Base-by-base conservation (phyloP, 2,329 filamentous ascomycete genomes). In the Aspergillus neoniger region DNA sequence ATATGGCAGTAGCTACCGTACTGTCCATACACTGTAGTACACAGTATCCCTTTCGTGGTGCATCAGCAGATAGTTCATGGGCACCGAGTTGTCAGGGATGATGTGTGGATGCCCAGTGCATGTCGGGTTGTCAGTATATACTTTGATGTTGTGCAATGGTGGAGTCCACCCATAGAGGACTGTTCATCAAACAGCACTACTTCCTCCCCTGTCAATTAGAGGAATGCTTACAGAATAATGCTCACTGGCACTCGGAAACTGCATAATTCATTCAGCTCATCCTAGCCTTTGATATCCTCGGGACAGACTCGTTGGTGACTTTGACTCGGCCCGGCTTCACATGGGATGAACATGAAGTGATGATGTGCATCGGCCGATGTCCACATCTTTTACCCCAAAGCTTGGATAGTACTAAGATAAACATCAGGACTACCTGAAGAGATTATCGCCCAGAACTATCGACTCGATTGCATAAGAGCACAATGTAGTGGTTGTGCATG, bases 401-500 rank as follows among this genome's bases (percentile, higher is more conserved):
- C 41, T 21, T 21, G 21, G 21, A 21, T 12, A 19, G 5, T 36
- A 21, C 12, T 23, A 15, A 44, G 4, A 23, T 36, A 36, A 30
- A 30, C 10, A 30, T 30, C 12, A 5, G 32, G 12, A 5, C 41
- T 23, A 23, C 10, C 12, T 6, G 10, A 23, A 44, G 21, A 23
- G 12, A 5, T 10, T 21, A 8, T 12, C 14, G 44, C 4, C 6
- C 4, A 23, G 5, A 30, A 14, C 15, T 9, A 9, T 49, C 3
- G 5, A 9, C 25, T 28, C 5, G 6, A 15, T 15, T 8, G 21
- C 44, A 17, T n/a, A 7, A 12, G 23, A 49, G 14, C 6, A 25
- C 28, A 17, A 50, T 50, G 47, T 23, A 49, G 51, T 54, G 23
- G 51, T 58, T 58, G 38, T 61, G 55, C 14, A 53, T 19, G 23